These are phyloP conservation scores for Fusarium buxicola DNA, from an alignment of 2,329 filamentous ascomycete species.

Conservation along the genomic window DNA sequence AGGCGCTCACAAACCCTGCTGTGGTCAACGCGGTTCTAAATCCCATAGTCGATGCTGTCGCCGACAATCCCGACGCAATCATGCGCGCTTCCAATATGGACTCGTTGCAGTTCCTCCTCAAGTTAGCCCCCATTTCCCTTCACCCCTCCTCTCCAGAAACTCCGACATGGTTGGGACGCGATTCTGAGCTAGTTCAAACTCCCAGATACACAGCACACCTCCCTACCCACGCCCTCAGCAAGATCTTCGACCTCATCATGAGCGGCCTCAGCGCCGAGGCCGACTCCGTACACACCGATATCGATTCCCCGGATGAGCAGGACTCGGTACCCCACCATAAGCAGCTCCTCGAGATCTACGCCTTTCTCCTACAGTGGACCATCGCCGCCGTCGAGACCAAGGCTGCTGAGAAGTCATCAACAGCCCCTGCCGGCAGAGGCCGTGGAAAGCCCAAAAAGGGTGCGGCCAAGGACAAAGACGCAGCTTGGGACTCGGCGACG, in stretches of 20 bases:
- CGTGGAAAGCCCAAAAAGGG: slow-evolving; percentile 82
- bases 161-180: slow-evolving; percentile 40
- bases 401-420: slow-evolving; percentile 86
- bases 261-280: slow-evolving; percentile 88
- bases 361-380: slow-evolving; percentile 94
- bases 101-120: slow-evolving; percentile 93
- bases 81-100: slow-evolving; percentile 84
- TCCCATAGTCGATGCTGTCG: slow-evolving; percentile 90
- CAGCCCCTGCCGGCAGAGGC: slow-evolving; percentile 74
- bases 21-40: slow-evolving; percentile 89
- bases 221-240: slow-evolving; percentile 85
- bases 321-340: slow-evolving; percentile 89
- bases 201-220: slow-evolving; percentile 85
- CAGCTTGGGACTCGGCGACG: slow-evolving; percentile 85
- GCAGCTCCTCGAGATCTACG: slow-evolving; percentile 91
- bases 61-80: slow-evolving; percentile 91
- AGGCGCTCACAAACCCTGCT: slow-evolving; percentile 78
- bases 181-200: slow-evolving; percentile 62
- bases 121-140: slow-evolving; percentile 78
- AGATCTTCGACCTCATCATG: slow-evolving; percentile 90
- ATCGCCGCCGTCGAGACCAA: slow-evolving; percentile 95
- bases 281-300: slow-evolving; percentile 84
- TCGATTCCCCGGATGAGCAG: slow-evolving; percentile 89
- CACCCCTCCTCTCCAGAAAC: slow-evolving; percentile 35
- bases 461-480: slow-evolving; percentile 85